Percentiles rank a stretch among this genome's conserved stretches.
These are phyloP conservation scores for Ilyonectria mors-panacis DNA, from an alignment of 2,329 filamentous ascomycete genomes.

Conservation along the genomic window DNA sequence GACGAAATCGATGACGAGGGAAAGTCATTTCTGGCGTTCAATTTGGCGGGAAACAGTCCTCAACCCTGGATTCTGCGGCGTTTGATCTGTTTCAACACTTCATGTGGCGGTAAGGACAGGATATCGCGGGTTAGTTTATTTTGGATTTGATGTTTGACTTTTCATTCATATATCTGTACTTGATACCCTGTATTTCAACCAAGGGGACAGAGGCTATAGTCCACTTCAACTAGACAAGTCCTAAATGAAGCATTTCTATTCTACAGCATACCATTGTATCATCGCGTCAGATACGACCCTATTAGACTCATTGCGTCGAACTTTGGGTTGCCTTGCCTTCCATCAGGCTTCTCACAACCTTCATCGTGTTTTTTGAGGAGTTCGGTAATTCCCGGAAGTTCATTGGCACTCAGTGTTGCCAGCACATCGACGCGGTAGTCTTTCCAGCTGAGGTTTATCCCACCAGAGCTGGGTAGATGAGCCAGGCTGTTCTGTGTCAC, in stretches of 20 bases:
- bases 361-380: slow-evolving; percentile 89
- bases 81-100: slow-evolving; percentile 49
- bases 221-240: slow-evolving; percentile 52
- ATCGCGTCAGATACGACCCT: neutral
- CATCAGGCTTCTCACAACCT: slow-evolving; percentile 72
- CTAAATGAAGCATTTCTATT: slow-evolving; percentile 25
- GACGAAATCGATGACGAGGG: slow-evolving; percentile 11
- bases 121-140: slow-evolving; percentile 7
- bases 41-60: slow-evolving; percentile 47
- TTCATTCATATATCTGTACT: slow-evolving; percentile 36
- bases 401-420: slow-evolving; percentile 74
- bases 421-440: slow-evolving; percentile 83
- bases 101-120: slow-evolving; percentile 30
- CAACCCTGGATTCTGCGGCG: slow-evolving; percentile 52
- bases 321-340: slow-evolving; percentile 47
- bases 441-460: slow-evolving; percentile 78
- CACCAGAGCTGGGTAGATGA: slow-evolving; percentile 75
- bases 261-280: neutral
- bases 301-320: slow-evolving; percentile 21
- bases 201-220: slow-evolving; percentile 44
- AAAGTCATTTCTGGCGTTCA: slow-evolving; percentile 40
- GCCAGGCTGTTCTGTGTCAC: slow-evolving; percentile 78
- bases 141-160: slow-evolving; percentile 20
- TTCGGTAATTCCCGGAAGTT: slow-evolving; percentile 76
- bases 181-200: slow-evolving; percentile 57